Evolutionary conservation across 1,284 basidiomycete species (phyloP).

Genomic region (Marasmius fiardii): DNA sequence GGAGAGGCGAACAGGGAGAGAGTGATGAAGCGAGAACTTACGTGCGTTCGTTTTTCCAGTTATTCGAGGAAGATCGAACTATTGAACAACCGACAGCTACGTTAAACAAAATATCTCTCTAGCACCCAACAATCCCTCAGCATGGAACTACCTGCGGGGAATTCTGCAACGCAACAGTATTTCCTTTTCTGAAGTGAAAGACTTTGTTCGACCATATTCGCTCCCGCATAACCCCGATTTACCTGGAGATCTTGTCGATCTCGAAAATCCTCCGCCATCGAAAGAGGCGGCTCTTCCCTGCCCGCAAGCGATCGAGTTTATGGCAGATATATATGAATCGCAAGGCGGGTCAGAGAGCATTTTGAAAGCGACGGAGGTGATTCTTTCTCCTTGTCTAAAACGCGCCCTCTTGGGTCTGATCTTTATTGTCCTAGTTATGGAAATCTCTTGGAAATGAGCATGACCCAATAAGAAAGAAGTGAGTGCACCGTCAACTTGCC

Average conservation of each 20-base stretch:
- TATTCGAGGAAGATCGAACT: not conserved
- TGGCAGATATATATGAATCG: constrained; percentile 75
- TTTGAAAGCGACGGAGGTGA: constrained; percentile 48
- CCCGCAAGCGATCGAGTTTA: constrained; percentile 77
- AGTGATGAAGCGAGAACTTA: constrained; percentile 63
- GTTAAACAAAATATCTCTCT: constrained; percentile 78
- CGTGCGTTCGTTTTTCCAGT: constrained; percentile 42
- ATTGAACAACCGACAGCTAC: constrained; percentile 32
- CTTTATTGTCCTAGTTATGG: constrained; percentile 56
- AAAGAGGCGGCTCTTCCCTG: constrained; percentile 71
- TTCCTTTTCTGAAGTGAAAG: constrained; percentile 51
- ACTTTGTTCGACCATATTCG: constrained; percentile 69
- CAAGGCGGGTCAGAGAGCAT: constrained; percentile 42
- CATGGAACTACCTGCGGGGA: constrained; percentile 93
- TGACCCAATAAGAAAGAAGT: constrained; percentile 81
- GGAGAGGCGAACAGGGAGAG: constrained; percentile 58
- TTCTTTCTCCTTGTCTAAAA: constrained; percentile 15
- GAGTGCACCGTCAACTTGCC: constrained; percentile 22
- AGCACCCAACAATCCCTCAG: constrained; percentile 88
- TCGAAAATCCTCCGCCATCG: constrained; percentile 72
- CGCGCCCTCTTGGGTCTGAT: constrained; percentile 6
- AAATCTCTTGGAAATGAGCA: constrained; percentile 64
- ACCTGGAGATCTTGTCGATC: constrained; percentile 51
- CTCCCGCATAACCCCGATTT: constrained; percentile 28
- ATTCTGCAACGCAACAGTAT: constrained; percentile 57